Conservation (phyloP, 176 grass and related monocot genomes). For the Tillandsia fasciculata region DNA sequence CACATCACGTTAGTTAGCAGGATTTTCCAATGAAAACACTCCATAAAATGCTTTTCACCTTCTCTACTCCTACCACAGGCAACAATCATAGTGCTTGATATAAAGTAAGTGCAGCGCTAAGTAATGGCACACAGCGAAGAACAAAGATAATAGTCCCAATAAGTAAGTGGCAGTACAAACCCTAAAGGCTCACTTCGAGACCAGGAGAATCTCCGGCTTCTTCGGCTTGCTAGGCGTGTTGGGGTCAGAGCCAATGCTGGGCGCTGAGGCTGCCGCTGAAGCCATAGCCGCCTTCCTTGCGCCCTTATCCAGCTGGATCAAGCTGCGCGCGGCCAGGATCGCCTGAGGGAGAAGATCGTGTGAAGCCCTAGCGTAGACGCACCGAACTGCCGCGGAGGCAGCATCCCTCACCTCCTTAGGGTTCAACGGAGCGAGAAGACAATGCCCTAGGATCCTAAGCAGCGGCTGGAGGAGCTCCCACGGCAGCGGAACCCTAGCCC, state of each 20-base stretch:
- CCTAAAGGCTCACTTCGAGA: constrained; percentile 47
- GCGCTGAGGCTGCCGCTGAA: constrained; percentile 5
- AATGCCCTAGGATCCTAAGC: constrained; percentile 89
- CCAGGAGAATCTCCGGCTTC: constrained; percentile 48
- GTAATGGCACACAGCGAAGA: no score
- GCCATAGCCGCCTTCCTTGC: constrained; percentile 44
- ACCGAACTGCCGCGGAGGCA: constrained; percentile 51
- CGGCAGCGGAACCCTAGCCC: constrained; percentile 66
- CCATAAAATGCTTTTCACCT: no score
- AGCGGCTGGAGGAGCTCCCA: constrained; percentile 93
- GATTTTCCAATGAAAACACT: no score
- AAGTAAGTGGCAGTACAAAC: no score
- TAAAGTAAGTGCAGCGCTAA: no score
- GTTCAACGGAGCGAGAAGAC: constrained; percentile 74
- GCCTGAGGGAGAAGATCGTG: constrained; percentile 84
- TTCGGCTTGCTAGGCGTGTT: constrained; percentile 81
- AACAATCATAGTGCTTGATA: no score
- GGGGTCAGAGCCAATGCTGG: constrained; percentile 53
- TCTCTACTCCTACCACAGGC: no score
- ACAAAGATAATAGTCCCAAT: no score
- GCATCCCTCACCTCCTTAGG: constrained; percentile 60
- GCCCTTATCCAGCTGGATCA: constrained; percentile 89
- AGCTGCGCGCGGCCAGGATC: constrained; percentile 74
- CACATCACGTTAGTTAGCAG: no score
- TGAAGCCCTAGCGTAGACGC: constrained; percentile 74